Base-by-base conservation (phyloP, 768 basidiomycete species). In the Mrakia gelida region DNA sequence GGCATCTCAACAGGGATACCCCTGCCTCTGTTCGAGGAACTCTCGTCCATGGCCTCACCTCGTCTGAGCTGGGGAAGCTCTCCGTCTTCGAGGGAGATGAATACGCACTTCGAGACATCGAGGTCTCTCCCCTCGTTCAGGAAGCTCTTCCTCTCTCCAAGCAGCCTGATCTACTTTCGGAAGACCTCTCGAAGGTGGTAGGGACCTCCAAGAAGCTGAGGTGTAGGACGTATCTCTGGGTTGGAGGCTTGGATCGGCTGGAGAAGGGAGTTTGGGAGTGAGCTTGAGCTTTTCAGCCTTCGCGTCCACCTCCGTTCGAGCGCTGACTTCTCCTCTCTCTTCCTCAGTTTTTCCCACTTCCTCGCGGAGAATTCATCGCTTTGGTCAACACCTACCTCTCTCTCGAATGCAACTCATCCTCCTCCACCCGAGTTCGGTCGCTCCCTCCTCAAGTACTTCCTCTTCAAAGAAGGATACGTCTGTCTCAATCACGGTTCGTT, bases 401-500 rank as follows among this genome's bases (percentile, higher is more conserved):
- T 11, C 59, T 54, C 71, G 59, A 32, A 56, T 7, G 54, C 28
- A 6, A 61, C 54, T 30, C 54, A 73, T 21, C 21, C 41, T 23
- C 4, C 28, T n/a, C 70, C 70, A 7, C 70, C 76, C 9, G 65
- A 18, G 23, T 74, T 78, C 54, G 77, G 77, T 5, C 77, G 65
- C 26, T 61, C 45, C 9, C 45, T 78, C 3, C 65, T 73, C 26
- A 78, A 68, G 54, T 78, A 78, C 71, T 78, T 62, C 30, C 26
- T 49, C 11, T 73, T 78, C 54, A 32, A 52, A 18, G 71, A 72
- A 13, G 63, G 62, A 26, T 78, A 85, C 80, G 80, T 85, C 65
- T 85, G 85, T 71, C 75, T 86, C 26, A 86, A 86, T 75, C 81
- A 85, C 74, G 86, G 84, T 70, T 9, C 34, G 67, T 26, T 43